phyloP scores from a whole-genome alignment of 2,329 filamentous ascomycete genomes.

The Dendrostoma leiphaemia region DNA sequence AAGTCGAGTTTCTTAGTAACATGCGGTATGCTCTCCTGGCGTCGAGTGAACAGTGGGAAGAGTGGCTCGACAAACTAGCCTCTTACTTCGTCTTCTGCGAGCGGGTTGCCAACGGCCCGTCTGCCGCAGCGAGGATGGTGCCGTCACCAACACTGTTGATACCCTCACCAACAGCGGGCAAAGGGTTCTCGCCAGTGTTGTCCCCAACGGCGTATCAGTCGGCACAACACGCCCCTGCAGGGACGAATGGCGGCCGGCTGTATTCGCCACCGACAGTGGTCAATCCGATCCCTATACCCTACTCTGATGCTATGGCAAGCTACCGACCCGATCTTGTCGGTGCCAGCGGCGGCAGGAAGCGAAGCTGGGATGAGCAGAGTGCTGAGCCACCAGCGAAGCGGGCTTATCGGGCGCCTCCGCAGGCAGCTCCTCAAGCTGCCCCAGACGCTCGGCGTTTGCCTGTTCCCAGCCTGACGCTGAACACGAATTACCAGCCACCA shows the following conservation, averaged over 20 bases:
- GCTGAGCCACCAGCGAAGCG: constrained; percentile 57
- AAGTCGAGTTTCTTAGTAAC: constrained; percentile 98
- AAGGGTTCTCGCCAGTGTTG: constrained; percentile 44
- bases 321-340: constrained; percentile 42
- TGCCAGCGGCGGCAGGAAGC: constrained; percentile 40
- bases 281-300: constrained; percentile 31
- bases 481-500: constrained; percentile 40
- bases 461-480: constrained; percentile 68
- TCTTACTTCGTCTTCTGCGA: constrained; percentile 84
- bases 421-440: constrained; percentile 28
- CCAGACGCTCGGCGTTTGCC: constrained; percentile 51
- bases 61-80: constrained; percentile 80
- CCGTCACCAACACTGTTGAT: constrained; percentile 36
- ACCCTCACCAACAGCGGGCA: constrained; percentile 37
- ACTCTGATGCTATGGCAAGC: constrained; percentile 2
- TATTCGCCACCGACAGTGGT: constrained; percentile 37
- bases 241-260: neutral
- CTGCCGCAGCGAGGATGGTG: constrained; percentile 46
- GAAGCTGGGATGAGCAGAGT: constrained; percentile 48
- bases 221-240: constrained; percentile 27
- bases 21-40: constrained; percentile 93
- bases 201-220: constrained; percentile 47
- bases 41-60: constrained; percentile 80
- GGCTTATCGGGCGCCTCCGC: constrained; percentile 31
- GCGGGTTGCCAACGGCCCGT: constrained; percentile 49